phyloP scores from a whole-genome alignment of 2,329 filamentous ascomycete species.

The Penicillium griseofulvum region DNA sequence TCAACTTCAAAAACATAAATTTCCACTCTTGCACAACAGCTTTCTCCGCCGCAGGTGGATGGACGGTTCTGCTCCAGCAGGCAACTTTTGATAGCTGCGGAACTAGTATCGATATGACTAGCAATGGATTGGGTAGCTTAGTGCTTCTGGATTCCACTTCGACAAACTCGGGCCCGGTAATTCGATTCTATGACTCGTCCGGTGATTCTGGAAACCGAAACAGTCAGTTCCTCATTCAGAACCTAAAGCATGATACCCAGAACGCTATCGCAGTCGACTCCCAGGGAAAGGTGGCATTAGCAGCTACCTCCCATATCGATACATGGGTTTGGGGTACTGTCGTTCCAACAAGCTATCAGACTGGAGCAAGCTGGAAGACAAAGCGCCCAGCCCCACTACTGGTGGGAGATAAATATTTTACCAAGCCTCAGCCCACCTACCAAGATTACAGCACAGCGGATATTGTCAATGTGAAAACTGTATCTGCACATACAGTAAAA shows the following conservation, averaged over 20 bases:
- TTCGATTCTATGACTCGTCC: slow-evolving; percentile 30
- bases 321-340: slow-evolving; percentile 38
- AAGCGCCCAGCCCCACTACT: slow-evolving; percentile 33
- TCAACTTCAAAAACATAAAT: slow-evolving; percentile 48
- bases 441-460: slow-evolving; percentile 41
- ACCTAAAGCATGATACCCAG: slow-evolving; percentile 22
- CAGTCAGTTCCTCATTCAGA: slow-evolving; percentile 30
- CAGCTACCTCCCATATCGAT: slow-evolving; percentile 20
- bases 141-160: slow-evolving; percentile 31
- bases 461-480: slow-evolving; percentile 49
- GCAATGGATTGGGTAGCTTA: slow-evolving; percentile 26
- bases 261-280: slow-evolving; percentile 32
- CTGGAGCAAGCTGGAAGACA: slow-evolving; percentile 32
- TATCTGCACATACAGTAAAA: slow-evolving; percentile 38
- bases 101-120: slow-evolving; percentile 30
- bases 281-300: slow-evolving; percentile 20
- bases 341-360: slow-evolving; percentile 27
- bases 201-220: slow-evolving; percentile 27
- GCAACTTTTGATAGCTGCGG: slow-evolving; percentile 29
- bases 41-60: slow-evolving; percentile 42
- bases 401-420: slow-evolving; percentile 42
- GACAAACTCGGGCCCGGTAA: slow-evolving; percentile 23
- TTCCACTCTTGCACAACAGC: slow-evolving; percentile 60
- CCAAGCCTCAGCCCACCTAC: slow-evolving; percentile 46
- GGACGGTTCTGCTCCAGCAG: slow-evolving; percentile 26